Evolutionary conservation across 2,329 filamentous ascomycete genomes (phyloP).

Genomic region (Furcasterigmium furcatum): DNA sequence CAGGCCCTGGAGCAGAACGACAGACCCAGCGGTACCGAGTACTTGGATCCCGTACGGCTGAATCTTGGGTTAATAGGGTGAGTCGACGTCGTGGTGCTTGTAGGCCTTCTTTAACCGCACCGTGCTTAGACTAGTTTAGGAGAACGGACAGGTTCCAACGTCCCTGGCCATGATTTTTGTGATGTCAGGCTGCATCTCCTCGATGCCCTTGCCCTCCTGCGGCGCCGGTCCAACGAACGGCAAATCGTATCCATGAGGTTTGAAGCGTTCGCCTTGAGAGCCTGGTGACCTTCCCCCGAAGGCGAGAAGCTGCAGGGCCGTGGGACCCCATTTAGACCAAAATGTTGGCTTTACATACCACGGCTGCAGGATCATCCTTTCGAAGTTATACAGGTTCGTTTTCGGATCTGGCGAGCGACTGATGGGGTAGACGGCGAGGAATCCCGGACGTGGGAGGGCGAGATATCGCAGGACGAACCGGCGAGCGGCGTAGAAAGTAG

Average conservation of each 20-base stretch:
- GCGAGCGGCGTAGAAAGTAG: too few relatives aligned
- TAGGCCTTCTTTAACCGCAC: too few relatives aligned
- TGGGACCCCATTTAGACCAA: slow-evolving; percentile 44
- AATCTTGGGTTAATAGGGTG: too few relatives aligned
- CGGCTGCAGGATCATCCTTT: slow-evolving; percentile 42
- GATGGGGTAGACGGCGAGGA: slow-evolving; percentile 26
- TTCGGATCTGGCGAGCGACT: slow-evolving; percentile 34
- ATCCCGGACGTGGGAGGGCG: slow-evolving; percentile 41
- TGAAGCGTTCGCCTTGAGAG: slow-evolving; percentile 39
- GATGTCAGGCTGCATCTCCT: slow-evolving; percentile 9
- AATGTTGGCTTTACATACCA: slow-evolving; percentile 49
- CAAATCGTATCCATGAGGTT: slow-evolving; percentile 42
- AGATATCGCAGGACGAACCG: slow-evolving; percentile 45
- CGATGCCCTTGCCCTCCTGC: slow-evolving; percentile 14
- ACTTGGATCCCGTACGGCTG: too few relatives aligned
- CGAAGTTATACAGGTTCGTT: slow-evolving; percentile 35
- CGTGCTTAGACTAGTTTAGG: too few relatives aligned
- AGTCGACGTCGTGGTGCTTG: too few relatives aligned
- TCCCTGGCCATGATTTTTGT: slow-evolving; percentile 3
- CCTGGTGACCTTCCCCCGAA: slow-evolving; percentile 43
- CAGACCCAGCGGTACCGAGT: too few relatives aligned
- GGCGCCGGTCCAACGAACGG: slow-evolving; percentile 17
- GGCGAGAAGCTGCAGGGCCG: slow-evolving; percentile 37
- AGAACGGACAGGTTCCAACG: too few relatives aligned
- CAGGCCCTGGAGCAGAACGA: too few relatives aligned